Evolutionary conservation across 2,329 filamentous ascomycete genomes (phyloP).

Genomic region (Aureobasidium sp.): DNA sequence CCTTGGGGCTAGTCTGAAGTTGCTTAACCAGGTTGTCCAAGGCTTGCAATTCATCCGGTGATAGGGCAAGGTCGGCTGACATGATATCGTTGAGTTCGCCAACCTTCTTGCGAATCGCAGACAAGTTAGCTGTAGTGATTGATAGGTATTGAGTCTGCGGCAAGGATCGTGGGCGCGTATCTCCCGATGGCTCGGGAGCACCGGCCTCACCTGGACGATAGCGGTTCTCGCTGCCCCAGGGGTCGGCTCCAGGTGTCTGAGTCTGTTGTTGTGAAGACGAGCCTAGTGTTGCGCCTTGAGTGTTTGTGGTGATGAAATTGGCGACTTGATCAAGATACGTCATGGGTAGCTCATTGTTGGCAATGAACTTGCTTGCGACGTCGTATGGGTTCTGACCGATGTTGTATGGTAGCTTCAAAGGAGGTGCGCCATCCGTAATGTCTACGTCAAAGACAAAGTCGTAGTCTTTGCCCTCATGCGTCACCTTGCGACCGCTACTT

Average conservation of each 20-base stretch:
- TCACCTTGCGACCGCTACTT: slow-evolving; percentile 58
- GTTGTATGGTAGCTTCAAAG: slow-evolving; percentile 91
- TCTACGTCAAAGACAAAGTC: slow-evolving; percentile 97
- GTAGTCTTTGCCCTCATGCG: slow-evolving; percentile 78
- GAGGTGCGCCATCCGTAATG: slow-evolving; percentile 87
- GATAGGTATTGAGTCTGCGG: slow-evolving; percentile 74
- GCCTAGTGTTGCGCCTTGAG: slow-evolving; percentile 77
- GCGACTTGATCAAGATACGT: slow-evolving; percentile 86
- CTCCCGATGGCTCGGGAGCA: slow-evolving; percentile 28
- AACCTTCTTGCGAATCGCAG: slow-evolving; percentile 69
- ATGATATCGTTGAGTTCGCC: slow-evolving; percentile 56
- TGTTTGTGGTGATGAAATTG: slow-evolving; percentile 86
- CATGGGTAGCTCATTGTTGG: slow-evolving; percentile 79
- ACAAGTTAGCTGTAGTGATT: slow-evolving; percentile 65
- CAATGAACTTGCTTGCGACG: slow-evolving; percentile 81
- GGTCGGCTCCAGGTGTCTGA: slow-evolving; percentile 53
- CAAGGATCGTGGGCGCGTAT: slow-evolving; percentile 52
- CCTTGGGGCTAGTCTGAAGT: slow-evolving; percentile 49
- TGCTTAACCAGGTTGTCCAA: slow-evolving; percentile 56
- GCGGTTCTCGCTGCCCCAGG: slow-evolving; percentile 69
- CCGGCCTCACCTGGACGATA: slow-evolving; percentile 66
- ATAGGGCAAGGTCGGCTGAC: slow-evolving; percentile 11
- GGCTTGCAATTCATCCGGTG: slow-evolving; percentile 52
- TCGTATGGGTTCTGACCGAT: slow-evolving; percentile 89
- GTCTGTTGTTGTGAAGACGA: slow-evolving; percentile 35